Conservation (phyloP, 768 basidiomycete species). For the Leccinum fibrillosum region DNA sequence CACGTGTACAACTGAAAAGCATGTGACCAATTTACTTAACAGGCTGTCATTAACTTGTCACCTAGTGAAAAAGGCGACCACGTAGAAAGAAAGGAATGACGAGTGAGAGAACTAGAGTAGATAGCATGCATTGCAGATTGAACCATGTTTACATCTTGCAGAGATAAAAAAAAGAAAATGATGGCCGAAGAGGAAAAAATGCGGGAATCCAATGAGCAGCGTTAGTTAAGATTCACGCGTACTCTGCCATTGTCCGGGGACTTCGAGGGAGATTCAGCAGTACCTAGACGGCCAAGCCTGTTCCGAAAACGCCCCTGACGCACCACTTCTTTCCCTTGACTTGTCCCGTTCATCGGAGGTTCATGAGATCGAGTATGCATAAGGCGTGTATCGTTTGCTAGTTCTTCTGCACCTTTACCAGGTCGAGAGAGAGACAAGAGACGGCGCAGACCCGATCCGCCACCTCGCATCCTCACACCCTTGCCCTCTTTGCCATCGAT, state of each 20-base stretch:
- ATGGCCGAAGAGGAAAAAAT: neutral
- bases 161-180: slow-evolving; percentile 12
- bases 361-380: slow-evolving; percentile 28
- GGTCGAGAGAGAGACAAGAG: slow-evolving; percentile 32
- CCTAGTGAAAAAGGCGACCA: slow-evolving; percentile 5
- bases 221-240: slow-evolving; percentile 34
- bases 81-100: slow-evolving; percentile 9
- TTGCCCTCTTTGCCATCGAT: slow-evolving; percentile 53
- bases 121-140: slow-evolving; percentile 22
- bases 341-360: slow-evolving; percentile 13
- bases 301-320: slow-evolving; percentile 30
- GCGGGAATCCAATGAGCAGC: slow-evolving; percentile 16
- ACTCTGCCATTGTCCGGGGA: slow-evolving; percentile 34
- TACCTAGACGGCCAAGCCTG: slow-evolving; percentile 26
- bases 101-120: slow-evolving; percentile 5
- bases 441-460: slow-evolving; percentile 31
- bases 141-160: slow-evolving; percentile 25
- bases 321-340: slow-evolving; percentile 18
- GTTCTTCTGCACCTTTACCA: slow-evolving; percentile 30
- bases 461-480: slow-evolving; percentile 21
- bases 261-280: slow-evolving; percentile 26
- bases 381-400: slow-evolving; percentile 22
- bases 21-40: neutral
- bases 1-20: slow-evolving; percentile 16
- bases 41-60: slow-evolving; percentile 3